phyloP scores from a whole-genome alignment of 495 filamentous ascomycete species.

The Aspergillus indologenus region DNA sequence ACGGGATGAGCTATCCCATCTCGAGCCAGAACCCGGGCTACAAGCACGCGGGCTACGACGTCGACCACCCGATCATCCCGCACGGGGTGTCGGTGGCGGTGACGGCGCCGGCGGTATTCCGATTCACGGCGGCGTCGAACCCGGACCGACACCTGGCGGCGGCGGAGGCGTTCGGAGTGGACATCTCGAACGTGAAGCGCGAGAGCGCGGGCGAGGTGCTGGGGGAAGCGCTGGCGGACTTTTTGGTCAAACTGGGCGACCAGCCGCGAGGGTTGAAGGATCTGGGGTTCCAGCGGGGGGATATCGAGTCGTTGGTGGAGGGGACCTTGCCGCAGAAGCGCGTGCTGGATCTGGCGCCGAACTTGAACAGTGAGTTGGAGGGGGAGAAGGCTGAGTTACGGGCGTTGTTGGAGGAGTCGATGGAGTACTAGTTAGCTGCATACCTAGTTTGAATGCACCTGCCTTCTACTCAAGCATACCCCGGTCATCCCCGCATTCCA shows the following conservation, averaged over 20 bases:
- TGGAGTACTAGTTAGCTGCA: constrained; percentile 43
- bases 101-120: constrained; percentile 90
- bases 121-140: constrained; percentile 85
- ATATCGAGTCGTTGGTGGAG: constrained; percentile 82
- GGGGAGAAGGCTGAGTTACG: constrained; percentile 64
- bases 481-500: background rate
- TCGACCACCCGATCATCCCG: constrained; percentile 75
- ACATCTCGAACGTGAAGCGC: constrained; percentile 77
- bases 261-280: constrained; percentile 84
- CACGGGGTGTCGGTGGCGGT: constrained; percentile 96
- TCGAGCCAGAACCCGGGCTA: constrained; percentile 91
- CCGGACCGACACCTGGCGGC: constrained; percentile 87
- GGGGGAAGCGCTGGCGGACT: constrained; percentile 72
- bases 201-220: constrained; percentile 87
- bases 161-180: constrained; percentile 87
- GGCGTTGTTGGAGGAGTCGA: constrained; percentile 60
- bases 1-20: constrained; percentile 96
- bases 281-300: constrained; percentile 69
- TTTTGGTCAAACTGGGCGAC: constrained; percentile 78
- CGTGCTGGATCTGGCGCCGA: constrained; percentile 89
- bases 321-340: constrained; percentile 89
- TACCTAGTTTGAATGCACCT: background rate
- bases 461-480: background rate
- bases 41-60: constrained; percentile 77
- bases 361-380: constrained; percentile 61